Conservation (phyloP, 176 grass and related monocot species). For the Triticum timopheevii region DNA sequence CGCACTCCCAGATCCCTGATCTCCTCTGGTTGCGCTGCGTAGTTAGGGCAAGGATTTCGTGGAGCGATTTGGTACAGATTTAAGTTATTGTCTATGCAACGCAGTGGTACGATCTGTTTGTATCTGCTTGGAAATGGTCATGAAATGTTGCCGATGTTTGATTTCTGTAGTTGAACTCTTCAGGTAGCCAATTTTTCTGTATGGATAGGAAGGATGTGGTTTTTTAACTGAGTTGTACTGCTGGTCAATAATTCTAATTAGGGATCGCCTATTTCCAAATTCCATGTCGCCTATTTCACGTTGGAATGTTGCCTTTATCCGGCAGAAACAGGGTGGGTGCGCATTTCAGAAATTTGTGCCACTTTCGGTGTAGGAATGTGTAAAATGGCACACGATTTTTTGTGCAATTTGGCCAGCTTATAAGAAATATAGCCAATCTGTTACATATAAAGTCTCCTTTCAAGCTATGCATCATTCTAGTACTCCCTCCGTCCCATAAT, state of each 20-base stretch:
- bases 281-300: too few species aligned
- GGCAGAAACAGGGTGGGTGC: background rate
- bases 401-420: background rate
- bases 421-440: too few species aligned
- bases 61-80: background rate
- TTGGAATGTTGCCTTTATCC: background rate
- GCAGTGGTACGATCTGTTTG: background rate
- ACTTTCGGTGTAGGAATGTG: background rate
- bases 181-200: background rate
- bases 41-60: background rate
- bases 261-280: background rate
- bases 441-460: background rate
- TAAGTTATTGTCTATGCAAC: background rate
- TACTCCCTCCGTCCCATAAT: too few species aligned
- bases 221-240: background rate
- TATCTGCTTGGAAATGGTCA: constrained; percentile 4
- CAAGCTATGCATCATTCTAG: background rate
- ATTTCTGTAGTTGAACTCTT: background rate
- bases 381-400: background rate
- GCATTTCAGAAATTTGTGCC: background rate
- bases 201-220: background rate
- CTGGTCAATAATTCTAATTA: background rate
- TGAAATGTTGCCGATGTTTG: background rate
- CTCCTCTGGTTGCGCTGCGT: background rate
- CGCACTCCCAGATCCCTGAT: background rate